Base-by-base conservation (phyloP, 2,329 filamentous ascomycete species). In the Trichophyton schoenleinii region DNA sequence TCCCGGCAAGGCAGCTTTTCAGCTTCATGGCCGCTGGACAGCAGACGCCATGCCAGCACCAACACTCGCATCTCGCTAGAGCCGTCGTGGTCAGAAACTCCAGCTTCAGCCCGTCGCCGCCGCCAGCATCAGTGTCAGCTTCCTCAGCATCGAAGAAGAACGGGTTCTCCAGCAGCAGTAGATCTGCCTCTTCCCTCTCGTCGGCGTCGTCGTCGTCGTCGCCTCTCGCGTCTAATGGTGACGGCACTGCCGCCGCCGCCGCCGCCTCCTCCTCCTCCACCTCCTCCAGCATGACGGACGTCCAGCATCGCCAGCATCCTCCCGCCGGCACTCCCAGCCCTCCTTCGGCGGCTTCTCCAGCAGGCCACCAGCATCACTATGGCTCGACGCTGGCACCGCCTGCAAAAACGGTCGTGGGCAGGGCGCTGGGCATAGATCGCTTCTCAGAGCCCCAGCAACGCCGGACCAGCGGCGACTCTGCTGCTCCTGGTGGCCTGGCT, bases 61-160 rank as follows among this genome's bases (percentile, higher is more conserved):
- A 79, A 68, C 78, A 79, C 69, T 80, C 78, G 59, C 68, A 70
- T 63, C 75, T 79, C 66, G 79, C 79, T 58, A 77, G 77, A 71
- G 76, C 75, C 67, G 78, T 77, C 68, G 77, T 80, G 68, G 79
- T 80, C 75, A 77, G 74, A 63, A 70, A 70, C 64, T 69, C 52
- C 20, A 61, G 60, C 55, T n/a, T 66, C 62, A 66, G 49, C 22
- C 63, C 64, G 67, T 63, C 53, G 61, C 62, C 63, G 64, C 58
- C 25, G 68, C 65, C 36, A 67, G 63, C 61, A 67, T 64, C 60
- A 63, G 18, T 49, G 2, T 57, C 53, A 57, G 13, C 34, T 0
- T 57, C 53, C 6, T 57, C 53, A 13, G 3, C 48, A 22, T 22
- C 49, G 22, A 53, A 28, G 22, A 28, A 34, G 49, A 53, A 53